Evolutionary conservation across 768 basidiomycete species (phyloP).

Genomic region (Pleurotus citrinopileatus): DNA sequence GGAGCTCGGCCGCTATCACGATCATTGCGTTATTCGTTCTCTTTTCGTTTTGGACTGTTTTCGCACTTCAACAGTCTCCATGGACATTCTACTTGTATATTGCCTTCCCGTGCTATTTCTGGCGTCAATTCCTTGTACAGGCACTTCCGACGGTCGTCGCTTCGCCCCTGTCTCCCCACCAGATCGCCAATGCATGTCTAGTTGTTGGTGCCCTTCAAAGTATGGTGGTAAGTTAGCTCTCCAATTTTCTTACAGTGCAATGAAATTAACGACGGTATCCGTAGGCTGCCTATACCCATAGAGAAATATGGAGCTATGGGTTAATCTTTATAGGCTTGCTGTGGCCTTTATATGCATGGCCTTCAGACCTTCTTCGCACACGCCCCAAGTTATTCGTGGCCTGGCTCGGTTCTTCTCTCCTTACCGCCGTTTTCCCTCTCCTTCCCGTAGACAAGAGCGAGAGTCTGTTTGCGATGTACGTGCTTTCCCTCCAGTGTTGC

Average conservation of each 20-base stretch:
- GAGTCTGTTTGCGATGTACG: constrained; percentile 57
- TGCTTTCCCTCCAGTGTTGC: constrained; percentile 9
- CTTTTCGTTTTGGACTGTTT: constrained; percentile 42
- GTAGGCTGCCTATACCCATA: constrained; percentile 68
- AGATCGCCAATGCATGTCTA: constrained; percentile 24
- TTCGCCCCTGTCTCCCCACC: constrained; percentile 3
- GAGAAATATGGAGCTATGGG: constrained; percentile 71
- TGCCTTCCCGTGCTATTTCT: constrained; percentile 75
- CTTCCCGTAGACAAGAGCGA: constrained; percentile 73
- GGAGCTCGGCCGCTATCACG: constrained; percentile 13
- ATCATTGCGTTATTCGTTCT: constrained; percentile 22
- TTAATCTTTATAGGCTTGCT: constrained; percentile 54
- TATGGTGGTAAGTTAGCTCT: constrained; percentile 62
- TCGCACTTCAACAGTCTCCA: constrained; percentile 63
- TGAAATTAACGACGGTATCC: neutral
- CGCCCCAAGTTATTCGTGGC: constrained; percentile 21
- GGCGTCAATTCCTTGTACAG: constrained; percentile 51
- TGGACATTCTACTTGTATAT: constrained; percentile 76
- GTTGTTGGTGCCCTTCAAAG: constrained; percentile 48
- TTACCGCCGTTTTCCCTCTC: constrained; percentile 66
- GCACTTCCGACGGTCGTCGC: constrained; percentile 14
- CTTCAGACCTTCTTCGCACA: constrained; percentile 24
- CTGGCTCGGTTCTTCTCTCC: constrained; percentile 52
- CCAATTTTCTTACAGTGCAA: neutral
- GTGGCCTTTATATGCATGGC: constrained; percentile 66